phyloP scores from a whole-genome alignment of 106 monocot genomes.

The Acanthochlamys bracteata region DNA sequence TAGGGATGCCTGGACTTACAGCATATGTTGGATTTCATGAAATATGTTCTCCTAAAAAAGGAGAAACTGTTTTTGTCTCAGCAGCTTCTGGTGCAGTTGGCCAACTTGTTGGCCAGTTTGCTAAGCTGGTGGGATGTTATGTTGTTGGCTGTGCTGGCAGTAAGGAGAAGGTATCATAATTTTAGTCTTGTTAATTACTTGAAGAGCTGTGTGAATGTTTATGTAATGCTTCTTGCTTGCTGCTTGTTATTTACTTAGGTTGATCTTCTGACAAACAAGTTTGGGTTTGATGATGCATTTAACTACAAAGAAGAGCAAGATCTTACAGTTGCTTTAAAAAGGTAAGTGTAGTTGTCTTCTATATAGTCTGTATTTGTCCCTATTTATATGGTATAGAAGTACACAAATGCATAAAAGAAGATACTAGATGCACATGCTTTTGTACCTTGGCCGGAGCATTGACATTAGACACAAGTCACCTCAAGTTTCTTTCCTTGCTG shows the following conservation, averaged over 20 bases:
- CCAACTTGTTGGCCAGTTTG: constrained; percentile 61
- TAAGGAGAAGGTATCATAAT: constrained; percentile 33
- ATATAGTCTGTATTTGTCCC: not conserved
- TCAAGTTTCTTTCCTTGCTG: too few species aligned
- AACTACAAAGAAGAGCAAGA: constrained; percentile 21
- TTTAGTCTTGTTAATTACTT: not conserved
- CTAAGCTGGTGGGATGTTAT: constrained; percentile 50
- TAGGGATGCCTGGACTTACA: constrained; percentile 63
- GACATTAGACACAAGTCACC: too few species aligned
- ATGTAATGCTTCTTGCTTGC: not conserved
- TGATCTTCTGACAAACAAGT: constrained; percentile 15
- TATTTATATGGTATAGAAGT: too few species aligned
- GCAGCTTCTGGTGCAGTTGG: constrained; percentile 67
- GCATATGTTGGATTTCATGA: constrained; percentile 62
- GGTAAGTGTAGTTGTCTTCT: constrained; percentile 1
- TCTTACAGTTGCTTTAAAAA: constrained; percentile 13
- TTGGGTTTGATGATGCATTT: constrained; percentile 19
- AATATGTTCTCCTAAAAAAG: constrained; percentile 51
- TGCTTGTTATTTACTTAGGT: constrained; percentile 10
- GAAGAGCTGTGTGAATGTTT: not conserved
- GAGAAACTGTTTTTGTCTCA: constrained; percentile 52
- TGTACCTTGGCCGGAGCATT: too few species aligned
- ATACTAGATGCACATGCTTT: too few species aligned
- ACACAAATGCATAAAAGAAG: too few species aligned
- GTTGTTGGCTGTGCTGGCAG: constrained; percentile 61